phyloP scores from a whole-genome alignment of 805 yeast genomes.

The Pichia rugopelliculosa region DNA sequence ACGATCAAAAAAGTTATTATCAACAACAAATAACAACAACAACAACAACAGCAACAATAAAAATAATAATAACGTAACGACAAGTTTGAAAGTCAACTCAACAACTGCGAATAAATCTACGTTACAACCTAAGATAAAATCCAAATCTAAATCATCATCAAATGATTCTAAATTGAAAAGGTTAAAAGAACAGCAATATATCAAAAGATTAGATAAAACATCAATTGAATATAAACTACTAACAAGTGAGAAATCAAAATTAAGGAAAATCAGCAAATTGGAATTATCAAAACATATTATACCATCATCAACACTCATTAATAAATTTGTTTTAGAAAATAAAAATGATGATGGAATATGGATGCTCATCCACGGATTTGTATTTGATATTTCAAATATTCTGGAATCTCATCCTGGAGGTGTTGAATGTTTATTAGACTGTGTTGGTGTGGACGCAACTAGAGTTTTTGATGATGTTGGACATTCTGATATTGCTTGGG shows the following conservation, averaged over 20 bases:
- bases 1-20: background rate
- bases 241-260: conserved; percentile 1
- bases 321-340: background rate
- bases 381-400: conserved; percentile 54
- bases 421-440: conserved; percentile 68
- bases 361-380: conserved; percentile 65
- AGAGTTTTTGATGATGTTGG: conserved; percentile 56
- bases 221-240: conserved; percentile 4
- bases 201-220: background rate
- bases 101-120: too few species aligned
- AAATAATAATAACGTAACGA: background rate
- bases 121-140: background rate
- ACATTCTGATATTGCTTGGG: conserved; percentile 82
- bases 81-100: background rate
- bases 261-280: background rate
- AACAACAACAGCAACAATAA: background rate
- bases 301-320: conserved; percentile 4
- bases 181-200: background rate
- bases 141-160: background rate
- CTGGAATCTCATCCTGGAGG: conserved; percentile 75
- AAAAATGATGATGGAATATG: conserved; percentile 47
- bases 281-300: conserved; percentile 9
- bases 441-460: conserved; percentile 78
- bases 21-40: background rate
- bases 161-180: background rate